Evolutionary conservation across 352 stramenopile genomes (phyloP), one percentile per base, ranked within the genome.

Genomic region (Phytophthora rubi): DNA sequence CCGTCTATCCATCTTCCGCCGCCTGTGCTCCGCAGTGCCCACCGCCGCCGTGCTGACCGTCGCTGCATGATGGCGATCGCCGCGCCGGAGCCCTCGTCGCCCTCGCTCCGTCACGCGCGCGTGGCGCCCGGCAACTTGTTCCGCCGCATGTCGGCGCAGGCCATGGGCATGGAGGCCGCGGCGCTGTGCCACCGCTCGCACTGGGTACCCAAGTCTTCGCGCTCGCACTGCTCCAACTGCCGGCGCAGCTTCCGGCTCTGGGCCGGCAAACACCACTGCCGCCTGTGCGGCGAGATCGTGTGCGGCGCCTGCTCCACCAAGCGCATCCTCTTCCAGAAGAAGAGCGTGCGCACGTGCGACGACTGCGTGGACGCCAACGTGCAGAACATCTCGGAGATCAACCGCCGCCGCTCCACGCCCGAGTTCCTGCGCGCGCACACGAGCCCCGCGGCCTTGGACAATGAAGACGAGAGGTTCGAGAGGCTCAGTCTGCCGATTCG

Each of bases 231-330:
- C 69, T 84, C 83, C 53, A 90, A 89, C 67, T 95, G 88, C 74
- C 71, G 77, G 21, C 79, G 74, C 54, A 70, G 61, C 49, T 91
- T 95, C 67, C 68, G 76, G n/a, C 69, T 93, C 12, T 90, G 81
- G 65, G 80, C 66, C 10, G 77, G 74, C 53, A 95, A 93, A 52
- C 88, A 93, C 68, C 81, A 95, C 65, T 95, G 88, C 63, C 84
- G 88, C 1, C 77, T 93, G 13, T 95, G 88, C 53, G 88, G 88
- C 23, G 86, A 93, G 58, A 76, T 95, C 48, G 88, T 93, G 28
- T 95, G 88, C 65, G 75, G 83, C 26, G 56, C 74, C 44, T 95
- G 88, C 75, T 95, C 88, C 33, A 85, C 70, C 59, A 85, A 88
- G 63, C 82, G 86, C 62, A 86, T 95, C 55, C 66, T 89, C 15